A percentile compares a stretch with the other conserved stretches of the same genome.
Evolutionary conservation across 2,329 filamentous ascomycete species (phyloP).

Genomic region (Fusarium buharicum): DNA sequence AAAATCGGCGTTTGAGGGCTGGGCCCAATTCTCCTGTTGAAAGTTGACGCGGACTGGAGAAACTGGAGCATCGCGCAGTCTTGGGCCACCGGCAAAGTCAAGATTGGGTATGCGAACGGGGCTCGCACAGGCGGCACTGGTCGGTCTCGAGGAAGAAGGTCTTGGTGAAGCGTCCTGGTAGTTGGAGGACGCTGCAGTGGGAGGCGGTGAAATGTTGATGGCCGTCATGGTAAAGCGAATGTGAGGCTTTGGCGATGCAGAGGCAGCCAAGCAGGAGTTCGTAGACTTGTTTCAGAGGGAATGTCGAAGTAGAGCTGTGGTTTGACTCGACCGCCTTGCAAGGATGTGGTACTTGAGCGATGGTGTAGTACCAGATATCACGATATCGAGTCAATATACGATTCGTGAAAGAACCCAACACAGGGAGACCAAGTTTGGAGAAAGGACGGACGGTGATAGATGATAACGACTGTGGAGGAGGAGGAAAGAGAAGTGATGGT

Average conservation of each 20-base stretch:
- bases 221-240: conserved; percentile 48
- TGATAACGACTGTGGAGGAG: conserved; percentile 26
- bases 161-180: conserved; percentile 24
- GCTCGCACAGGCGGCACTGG: conserved; percentile 47
- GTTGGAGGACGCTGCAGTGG: conserved; percentile 47
- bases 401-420: conserved; percentile 6
- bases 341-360: conserved; percentile 5
- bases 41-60: conserved; percentile 68
- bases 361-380: conserved; percentile 10
- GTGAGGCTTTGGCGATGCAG: conserved; percentile 31
- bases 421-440: conserved; percentile 13
- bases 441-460: conserved; percentile 4
- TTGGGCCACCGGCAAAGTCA: conserved; percentile 51
- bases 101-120: conserved; percentile 50
- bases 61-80: conserved; percentile 62
- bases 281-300: conserved; percentile 20
- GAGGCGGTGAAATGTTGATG: conserved; percentile 50
- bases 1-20: conserved; percentile 63
- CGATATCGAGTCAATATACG: conserved; percentile 1
- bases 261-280: conserved; percentile 24
- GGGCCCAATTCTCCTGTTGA: conserved; percentile 63
- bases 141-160: conserved; percentile 31
- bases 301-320: conserved; percentile 7
- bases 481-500: conserved; percentile 22
- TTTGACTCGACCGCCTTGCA: conserved; percentile 15